Conservation (phyloP, 2,329 filamentous ascomycete genomes). For the Botrytis medusae region DNA sequence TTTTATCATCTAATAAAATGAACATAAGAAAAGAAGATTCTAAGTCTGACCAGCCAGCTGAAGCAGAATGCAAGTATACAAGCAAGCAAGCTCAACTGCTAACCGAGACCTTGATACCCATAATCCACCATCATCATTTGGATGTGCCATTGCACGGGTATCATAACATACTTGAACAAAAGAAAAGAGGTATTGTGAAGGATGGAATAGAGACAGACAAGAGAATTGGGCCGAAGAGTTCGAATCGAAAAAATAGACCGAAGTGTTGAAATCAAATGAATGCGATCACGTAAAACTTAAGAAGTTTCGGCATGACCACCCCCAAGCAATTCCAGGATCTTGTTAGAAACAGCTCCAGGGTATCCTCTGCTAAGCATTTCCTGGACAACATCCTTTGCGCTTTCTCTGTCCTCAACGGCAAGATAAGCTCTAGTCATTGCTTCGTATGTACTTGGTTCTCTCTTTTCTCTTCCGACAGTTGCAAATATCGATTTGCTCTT, state of each 20-base stretch:
- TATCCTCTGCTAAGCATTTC: slow-evolving; percentile 93
- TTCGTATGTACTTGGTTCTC: slow-evolving; percentile 97
- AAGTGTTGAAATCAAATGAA: not conserved
- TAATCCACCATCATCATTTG: slow-evolving; percentile 25
- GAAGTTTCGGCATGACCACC: slow-evolving; percentile 44
- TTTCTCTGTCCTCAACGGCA: slow-evolving; percentile 74
- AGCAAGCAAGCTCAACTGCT: not conserved
- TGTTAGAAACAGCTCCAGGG: slow-evolving; percentile 85
- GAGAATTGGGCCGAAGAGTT: slow-evolving; percentile 23
- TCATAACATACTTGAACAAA: slow-evolving; percentile 34
- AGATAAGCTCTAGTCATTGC: slow-evolving; percentile 96
- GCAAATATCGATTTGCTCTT: slow-evolving; percentile 80
- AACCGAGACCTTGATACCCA: slow-evolving; percentile 32
- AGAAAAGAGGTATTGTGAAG: slow-evolving; percentile 30
- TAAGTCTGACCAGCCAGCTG: slow-evolving; percentile 20
- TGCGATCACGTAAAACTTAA: not conserved
- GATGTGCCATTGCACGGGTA: slow-evolving; percentile 39
- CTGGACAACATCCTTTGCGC: slow-evolving; percentile 75
- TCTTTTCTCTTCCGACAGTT: slow-evolving; percentile 71
- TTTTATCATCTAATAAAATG: slow-evolving; percentile 20
- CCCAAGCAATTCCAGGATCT: slow-evolving; percentile 86
- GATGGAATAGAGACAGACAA: slow-evolving; percentile 28
- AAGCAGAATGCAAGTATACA: not conserved
- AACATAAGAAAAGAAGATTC: slow-evolving; percentile 23
- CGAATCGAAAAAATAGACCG: slow-evolving; percentile 20